Evolutionary conservation across 1,284 basidiomycete genomes (phyloP).

Genomic region (Trametes polyzona): DNA sequence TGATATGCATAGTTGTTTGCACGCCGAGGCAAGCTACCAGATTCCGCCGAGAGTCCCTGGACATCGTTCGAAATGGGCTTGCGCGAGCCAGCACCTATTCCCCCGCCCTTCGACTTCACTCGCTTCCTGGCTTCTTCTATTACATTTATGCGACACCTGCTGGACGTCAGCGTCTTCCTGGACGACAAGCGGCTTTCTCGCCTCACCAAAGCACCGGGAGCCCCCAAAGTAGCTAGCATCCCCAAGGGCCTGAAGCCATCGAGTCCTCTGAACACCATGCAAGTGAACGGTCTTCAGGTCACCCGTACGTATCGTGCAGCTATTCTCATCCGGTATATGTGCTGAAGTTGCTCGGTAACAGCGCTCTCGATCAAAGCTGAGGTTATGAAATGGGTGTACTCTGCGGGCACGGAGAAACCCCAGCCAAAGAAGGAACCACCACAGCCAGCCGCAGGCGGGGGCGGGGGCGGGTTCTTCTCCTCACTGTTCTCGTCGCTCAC

Average conservation of each 20-base stretch:
- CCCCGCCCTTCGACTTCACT: conserved; percentile 83
- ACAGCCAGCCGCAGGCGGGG: conserved; percentile 37
- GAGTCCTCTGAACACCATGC: conserved; percentile 65
- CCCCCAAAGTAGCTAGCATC: conserved; percentile 60
- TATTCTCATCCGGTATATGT: background rate
- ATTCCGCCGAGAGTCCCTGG: conserved; percentile 56
- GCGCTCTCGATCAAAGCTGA: conserved; percentile 83
- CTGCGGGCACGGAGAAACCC: conserved; percentile 69
- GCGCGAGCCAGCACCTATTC: conserved; percentile 84
- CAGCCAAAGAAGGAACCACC: conserved; percentile 37
- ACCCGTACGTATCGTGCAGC: conserved; percentile 52
- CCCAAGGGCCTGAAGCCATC: conserved; percentile 54
- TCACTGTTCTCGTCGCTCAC: conserved; percentile 74
- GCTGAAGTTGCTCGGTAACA: conserved; percentile 34
- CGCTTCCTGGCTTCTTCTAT: conserved; percentile 93
- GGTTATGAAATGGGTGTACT: conserved; percentile 83
- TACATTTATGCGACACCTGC: conserved; percentile 90
- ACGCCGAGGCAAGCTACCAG: conserved; percentile 70
- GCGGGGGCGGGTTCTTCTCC: conserved; percentile 69
- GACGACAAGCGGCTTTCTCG: conserved; percentile 80
- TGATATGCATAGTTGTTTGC: conserved; percentile 68
- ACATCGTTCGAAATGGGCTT: conserved; percentile 92
- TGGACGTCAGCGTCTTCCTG: conserved; percentile 78
- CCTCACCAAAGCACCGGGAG: conserved; percentile 71
- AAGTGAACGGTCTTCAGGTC: conserved; percentile 63